Evolutionary conservation across 2,329 filamentous ascomycete genomes (phyloP), one percentile per base, ranked within the genome.

Genomic region (Lachnellula occidentalis): DNA sequence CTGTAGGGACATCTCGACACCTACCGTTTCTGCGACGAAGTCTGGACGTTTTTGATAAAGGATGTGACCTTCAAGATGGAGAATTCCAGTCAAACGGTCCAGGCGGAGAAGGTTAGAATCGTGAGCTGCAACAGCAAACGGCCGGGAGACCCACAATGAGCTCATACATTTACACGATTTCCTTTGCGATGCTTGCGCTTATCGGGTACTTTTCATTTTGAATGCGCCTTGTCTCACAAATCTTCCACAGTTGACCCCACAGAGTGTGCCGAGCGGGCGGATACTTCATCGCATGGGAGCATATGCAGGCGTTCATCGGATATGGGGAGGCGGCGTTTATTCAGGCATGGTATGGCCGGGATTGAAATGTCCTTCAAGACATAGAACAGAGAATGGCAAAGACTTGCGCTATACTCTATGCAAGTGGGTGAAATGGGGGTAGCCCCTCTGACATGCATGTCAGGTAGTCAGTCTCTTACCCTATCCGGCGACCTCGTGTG

Each of bases 41-140:
- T 99, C 56, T 99, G 94, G 94, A 99, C 94, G 1, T 99, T 99
- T 72, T 82, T 99, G 55, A 95, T 99, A 74, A 96, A 96, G 74
- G 94, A 97, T 63, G 92, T 97, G 53, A 91, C 86, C n/a, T 97
- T 99, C 77, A 99, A 99, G 76, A 87, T 97, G 76, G 92, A 97
- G 65, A 80, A 79, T 63, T 83, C 81, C 54, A 82, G 81, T 54
- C 81, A 85, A 58, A 81, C 82, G 1, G 84, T 97, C 14, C 76
- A 81, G 37, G 91, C 92, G 19, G 92, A 96, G 69, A 92, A 91
- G 71, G 89, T 99, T 73, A 97, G 97, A 84, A 99, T 99, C 64
- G 94, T 99, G 48, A 95, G 90, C 74, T 97, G 92, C 74, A 96
- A 95, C 69, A 92, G 92, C 63, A 96, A 96, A 79, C 80, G 83